These are phyloP conservation scores for Kazachstania bromeliacearum DNA, from an alignment of 805 yeast genomes.

Conservation along the genomic window DNA sequence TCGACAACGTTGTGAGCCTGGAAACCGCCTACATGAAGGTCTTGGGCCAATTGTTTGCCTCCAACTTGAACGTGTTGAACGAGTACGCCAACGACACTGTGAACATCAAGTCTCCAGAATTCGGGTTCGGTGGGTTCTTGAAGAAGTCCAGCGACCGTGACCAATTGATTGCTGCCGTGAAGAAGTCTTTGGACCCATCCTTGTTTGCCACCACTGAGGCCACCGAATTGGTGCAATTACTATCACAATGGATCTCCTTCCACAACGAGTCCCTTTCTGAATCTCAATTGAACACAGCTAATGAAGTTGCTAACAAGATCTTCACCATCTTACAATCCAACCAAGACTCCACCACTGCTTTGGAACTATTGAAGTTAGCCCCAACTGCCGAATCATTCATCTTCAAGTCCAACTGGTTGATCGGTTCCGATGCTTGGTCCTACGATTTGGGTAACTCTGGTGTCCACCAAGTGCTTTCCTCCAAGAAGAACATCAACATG, in stretches of 20 bases:
- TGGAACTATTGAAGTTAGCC: slow-evolving; percentile 33
- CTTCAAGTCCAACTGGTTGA: slow-evolving; percentile 60
- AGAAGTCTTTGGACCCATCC: slow-evolving; percentile 36
- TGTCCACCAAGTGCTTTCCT: slow-evolving; percentile 71
- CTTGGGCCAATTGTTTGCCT: slow-evolving; percentile 52
- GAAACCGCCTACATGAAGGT: slow-evolving; percentile 75
- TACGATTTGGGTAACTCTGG: slow-evolving; percentile 89
- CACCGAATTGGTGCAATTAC: slow-evolving; percentile 40
- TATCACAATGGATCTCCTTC: slow-evolving; percentile 63
- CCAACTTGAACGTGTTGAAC: slow-evolving; percentile 51
- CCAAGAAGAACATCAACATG: slow-evolving; percentile 72
- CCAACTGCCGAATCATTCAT: slow-evolving; percentile 37
- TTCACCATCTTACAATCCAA: slow-evolving; percentile 34
- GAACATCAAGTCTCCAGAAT: slow-evolving; percentile 65
- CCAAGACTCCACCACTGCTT: slow-evolving; percentile 32
- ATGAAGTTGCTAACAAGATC: slow-evolving; percentile 27
- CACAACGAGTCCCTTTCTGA: slow-evolving; percentile 33
- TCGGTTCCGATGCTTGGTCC: slow-evolving; percentile 94
- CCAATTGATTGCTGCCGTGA: slow-evolving; percentile 37
- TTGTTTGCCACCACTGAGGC: slow-evolving; percentile 37
- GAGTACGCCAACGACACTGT: slow-evolving; percentile 38
- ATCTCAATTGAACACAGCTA: slow-evolving; percentile 22
- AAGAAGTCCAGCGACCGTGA: slow-evolving; percentile 44
- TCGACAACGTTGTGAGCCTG: slow-evolving; percentile 40
- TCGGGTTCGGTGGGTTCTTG: slow-evolving; percentile 71